Evolutionary conservation across 768 basidiomycete species (phyloP), one percentile per base, ranked within the genome.

Genomic region (Lactarius hatsudake): DNA sequence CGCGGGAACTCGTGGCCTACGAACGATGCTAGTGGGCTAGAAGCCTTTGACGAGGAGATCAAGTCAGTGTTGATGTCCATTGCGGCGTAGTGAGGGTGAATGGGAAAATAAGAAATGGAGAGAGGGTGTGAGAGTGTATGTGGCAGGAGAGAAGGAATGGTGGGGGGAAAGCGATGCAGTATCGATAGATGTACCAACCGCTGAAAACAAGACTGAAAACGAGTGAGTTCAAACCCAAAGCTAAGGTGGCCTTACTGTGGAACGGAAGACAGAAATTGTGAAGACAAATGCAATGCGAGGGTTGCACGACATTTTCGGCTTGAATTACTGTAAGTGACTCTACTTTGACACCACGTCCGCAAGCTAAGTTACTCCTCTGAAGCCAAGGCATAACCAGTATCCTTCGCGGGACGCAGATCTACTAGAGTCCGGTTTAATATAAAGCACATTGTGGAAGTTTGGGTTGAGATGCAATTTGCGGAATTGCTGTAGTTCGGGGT

Each of bases 311-410:
- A 30, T n/a, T 18, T 56, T 56, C 32, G 20, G 54, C 54, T 56
- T 34, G 55, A 57, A 30, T 51, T 51, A 30, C 28, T 2, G 28
- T 30, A 51, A 10, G 34, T 34, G 34, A 34, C 6, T 34, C 7
- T 34, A 34, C 8, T 34, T 34, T 51, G 20, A 30, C 32, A 26
- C 12, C 5, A 38, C 18, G 23, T 54, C 45, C 13, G 26, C 32
- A 45, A 36, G 23, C 58, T 43, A 32, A 42, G 42, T 30, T 55
- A 20, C 59, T 2, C 67, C 69, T 59, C 63, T 69, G 83, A 84
- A 94, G 1, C 93, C 93, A 57, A 86, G 80, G 74, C 95, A 97
- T 10, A 97, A 79, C 80, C 88, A 96, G 76, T 94, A 98, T 0
- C 85, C 89, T 74, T 98, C 96, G 34, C 85, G 83, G 0, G 91